Base-by-base conservation (phyloP, 2,329 filamentous ascomycete species). In the Chrysosporium queenslandicum region DNA sequence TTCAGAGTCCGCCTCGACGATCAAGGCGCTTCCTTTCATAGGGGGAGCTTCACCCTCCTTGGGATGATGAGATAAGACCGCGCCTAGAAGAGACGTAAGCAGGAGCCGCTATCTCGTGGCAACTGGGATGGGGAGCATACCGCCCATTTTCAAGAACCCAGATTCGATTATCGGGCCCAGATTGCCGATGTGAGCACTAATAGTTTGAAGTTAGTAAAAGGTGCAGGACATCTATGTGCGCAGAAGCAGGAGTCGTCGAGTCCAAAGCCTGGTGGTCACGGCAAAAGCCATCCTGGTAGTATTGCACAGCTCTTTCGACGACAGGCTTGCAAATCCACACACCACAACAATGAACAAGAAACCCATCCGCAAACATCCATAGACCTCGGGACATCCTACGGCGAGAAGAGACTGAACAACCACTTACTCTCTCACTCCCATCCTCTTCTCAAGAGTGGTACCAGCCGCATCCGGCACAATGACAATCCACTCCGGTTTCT, bases 21-120 rank as follows among this genome's bases (percentile, higher is more conserved):
- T 74, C 62, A 92, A 71, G 16, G 82, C 79, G 65, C 83, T 88
- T 39, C 87, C 88, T 57, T 80, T 79, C 71, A 92, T 88, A 40
- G 80, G 77, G 18, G 76, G 78, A 3, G 71, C 68, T 21, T 83
- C 76, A 53, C 77, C 78, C 49, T 84, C 79, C 4, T 78, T 73
- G 30, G 86, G 83, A 32, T 85, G 74, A 7, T 80, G 76, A 39
- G 85, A 77, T 6, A 91, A 71, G 49, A 84, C 72, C 20, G 83
- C 85, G 39, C 86, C 86, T 82, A 27, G 9, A 40, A 27, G 49
- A 14, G 18, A 6, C 20, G 21, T 51, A 11, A 51, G 49, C 16
- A 12, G 7, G 16, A 11, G 8, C 14, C 8, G 3, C 18, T 20
- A 39, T 30, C 50, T 32, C 23, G 11, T 12, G 6, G 1, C 12